These are phyloP conservation scores for Sugiyamaella paludigena DNA, from an alignment of 1,139 yeast species.

Conservation along the genomic window DNA sequence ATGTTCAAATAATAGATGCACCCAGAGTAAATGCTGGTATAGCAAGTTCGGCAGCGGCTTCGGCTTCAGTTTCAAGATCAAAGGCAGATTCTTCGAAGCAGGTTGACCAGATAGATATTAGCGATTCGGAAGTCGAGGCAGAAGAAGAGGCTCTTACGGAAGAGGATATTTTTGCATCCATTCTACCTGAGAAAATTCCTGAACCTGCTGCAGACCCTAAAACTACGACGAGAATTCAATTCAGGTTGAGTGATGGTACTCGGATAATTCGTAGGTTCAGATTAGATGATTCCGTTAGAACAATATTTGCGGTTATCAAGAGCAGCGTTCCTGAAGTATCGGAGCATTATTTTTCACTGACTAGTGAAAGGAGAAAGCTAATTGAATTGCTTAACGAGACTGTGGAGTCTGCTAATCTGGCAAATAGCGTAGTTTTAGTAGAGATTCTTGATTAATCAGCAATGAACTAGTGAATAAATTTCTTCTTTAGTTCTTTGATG, in stretches of 20 bases:
- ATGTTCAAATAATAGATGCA: conserved; percentile 10
- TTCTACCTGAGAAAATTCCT: conserved; percentile 49
- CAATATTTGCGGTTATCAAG: conserved; percentile 59
- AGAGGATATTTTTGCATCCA: conserved; percentile 44
- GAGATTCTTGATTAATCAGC: conserved; percentile 45
- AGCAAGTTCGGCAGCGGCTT: not conserved
- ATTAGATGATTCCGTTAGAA: conserved; percentile 54
- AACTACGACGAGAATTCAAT: conserved; percentile 73
- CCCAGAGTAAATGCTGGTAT: not conserved
- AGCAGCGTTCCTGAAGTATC: conserved; percentile 51
- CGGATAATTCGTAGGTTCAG: conserved; percentile 74
- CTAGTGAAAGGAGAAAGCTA: conserved; percentile 63
- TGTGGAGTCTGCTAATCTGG: conserved; percentile 72
- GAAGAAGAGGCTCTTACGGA: conserved; percentile 23
- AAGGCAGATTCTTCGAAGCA: not conserved
- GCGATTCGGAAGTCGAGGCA: conserved; percentile 10
- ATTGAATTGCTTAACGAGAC: conserved; percentile 57
- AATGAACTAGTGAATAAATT: not conserved
- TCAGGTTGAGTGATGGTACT: conserved; percentile 83
- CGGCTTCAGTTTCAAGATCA: not conserved
- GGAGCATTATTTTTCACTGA: conserved; percentile 56
- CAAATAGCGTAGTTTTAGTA: conserved; percentile 75
- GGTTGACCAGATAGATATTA: not conserved
- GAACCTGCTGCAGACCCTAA: conserved; percentile 59
- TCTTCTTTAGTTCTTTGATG: not conserved